Evolutionary conservation across 352 stramenopile genomes (phyloP).

Genomic region (Sclerospora graminicola): DNA sequence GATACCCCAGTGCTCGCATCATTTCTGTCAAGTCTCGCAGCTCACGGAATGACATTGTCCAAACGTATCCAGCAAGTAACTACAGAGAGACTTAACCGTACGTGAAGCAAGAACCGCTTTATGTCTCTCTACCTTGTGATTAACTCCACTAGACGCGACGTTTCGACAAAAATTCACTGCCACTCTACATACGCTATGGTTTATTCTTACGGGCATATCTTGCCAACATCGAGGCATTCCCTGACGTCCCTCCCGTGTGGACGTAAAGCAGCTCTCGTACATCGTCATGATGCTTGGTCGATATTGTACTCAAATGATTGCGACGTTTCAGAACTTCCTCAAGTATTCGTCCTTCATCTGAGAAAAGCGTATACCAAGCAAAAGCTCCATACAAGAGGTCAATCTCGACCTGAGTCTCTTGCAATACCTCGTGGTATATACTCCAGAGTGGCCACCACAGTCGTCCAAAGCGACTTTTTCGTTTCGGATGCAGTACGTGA

Average conservation of each 20-base stretch:
- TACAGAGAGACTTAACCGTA: neutral
- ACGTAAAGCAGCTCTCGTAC: constrained; percentile 62
- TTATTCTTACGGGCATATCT: constrained; percentile 35
- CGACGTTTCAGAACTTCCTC: constrained; percentile 15
- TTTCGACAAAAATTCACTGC: constrained; percentile 17
- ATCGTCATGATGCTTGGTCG: neutral
- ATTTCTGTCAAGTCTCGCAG: constrained; percentile 92
- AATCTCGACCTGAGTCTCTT: constrained; percentile 53
- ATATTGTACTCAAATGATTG: neutral
- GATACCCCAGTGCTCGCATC: constrained; percentile 92
- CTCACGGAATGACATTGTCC: constrained; percentile 76
- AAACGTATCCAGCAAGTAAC: neutral
- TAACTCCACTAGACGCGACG: constrained; percentile 8
- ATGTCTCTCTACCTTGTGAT: neutral
- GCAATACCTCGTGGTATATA: constrained; percentile 51
- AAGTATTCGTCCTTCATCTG: constrained; percentile 28
- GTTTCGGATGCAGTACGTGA: constrained; percentile 30
- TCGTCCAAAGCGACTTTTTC: constrained; percentile 62
- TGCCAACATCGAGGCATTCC: constrained; percentile 64
- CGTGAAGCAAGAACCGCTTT: neutral
- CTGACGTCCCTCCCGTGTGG: constrained; percentile 65
- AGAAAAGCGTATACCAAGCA: constrained; percentile 72
- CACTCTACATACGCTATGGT: neutral
- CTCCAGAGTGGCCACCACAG: constrained; percentile 40
- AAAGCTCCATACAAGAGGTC: constrained; percentile 71